Conservation (phyloP, 345 rosid species). For the Kernera saxatilis region DNA sequence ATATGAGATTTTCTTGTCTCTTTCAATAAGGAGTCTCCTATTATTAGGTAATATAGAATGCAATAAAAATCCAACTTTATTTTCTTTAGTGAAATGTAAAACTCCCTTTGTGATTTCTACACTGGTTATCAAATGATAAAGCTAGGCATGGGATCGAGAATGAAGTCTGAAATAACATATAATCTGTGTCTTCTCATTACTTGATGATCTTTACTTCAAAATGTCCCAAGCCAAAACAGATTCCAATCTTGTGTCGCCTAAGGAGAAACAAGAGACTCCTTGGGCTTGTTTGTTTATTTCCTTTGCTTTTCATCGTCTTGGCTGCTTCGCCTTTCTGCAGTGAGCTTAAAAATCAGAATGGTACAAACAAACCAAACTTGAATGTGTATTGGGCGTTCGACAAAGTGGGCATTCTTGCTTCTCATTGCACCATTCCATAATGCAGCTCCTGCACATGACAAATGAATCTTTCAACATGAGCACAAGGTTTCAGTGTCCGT, state of each 20-base stretch:
- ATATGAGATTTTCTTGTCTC: background rate
- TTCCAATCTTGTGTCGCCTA: background rate
- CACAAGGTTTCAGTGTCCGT: background rate
- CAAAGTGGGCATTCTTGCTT: constrained; percentile 96
- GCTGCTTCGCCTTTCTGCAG: background rate
- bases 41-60: background rate
- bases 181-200: background rate
- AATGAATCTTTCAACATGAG: background rate
- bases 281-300: background rate
- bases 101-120: background rate
- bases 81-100: background rate
- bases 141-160: background rate
- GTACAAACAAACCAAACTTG: constrained; percentile 75
- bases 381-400: constrained; percentile 79
- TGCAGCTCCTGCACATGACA: constrained; percentile 64
- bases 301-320: background rate
- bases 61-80: background rate
- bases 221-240: background rate
- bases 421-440: constrained; percentile 98
- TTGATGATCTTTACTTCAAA: background rate
- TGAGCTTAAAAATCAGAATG: constrained; percentile 69
- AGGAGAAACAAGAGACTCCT: background rate
- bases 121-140: background rate
- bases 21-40: background rate
- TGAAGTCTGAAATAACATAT: background rate